A percentile compares a stretch with the other conserved stretches of the same genome.
phyloP scores from a whole-genome alignment of 305 asterid genomes.

The Petunia hybrid region DNA sequence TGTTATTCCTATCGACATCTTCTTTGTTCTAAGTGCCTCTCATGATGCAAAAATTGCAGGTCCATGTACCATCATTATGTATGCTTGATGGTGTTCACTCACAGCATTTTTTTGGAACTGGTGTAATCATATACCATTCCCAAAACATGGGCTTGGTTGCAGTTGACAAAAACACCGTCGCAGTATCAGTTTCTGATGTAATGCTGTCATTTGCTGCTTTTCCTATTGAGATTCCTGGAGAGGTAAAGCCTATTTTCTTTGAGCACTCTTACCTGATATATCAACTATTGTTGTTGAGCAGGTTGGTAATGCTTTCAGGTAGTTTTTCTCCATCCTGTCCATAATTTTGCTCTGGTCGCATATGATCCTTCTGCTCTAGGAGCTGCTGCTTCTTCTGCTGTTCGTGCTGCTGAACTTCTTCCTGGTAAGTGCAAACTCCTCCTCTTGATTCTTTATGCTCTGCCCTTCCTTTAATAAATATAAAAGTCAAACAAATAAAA shows the following conservation, averaged over 20 bases:
- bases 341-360: slow-evolving; percentile 95
- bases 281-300: slow-evolving; percentile 37
- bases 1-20: slow-evolving; percentile 1
- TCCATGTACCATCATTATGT: slow-evolving; percentile 97
- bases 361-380: slow-evolving; percentile 94
- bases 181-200: slow-evolving; percentile 93
- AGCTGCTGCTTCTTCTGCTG: slow-evolving; percentile 74
- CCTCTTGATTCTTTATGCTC: slow-evolving; percentile 24
- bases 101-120: slow-evolving; percentile 97
- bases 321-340: slow-evolving; percentile 98
- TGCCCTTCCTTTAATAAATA: not conserved
- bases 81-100: slow-evolving; percentile 99
- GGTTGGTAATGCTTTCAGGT: slow-evolving; percentile 59
- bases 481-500: not conserved
- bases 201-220: slow-evolving; percentile 99
- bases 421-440: slow-evolving; percentile 67
- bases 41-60: slow-evolving; percentile 57
- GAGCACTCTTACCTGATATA: slow-evolving; percentile 29
- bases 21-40: not conserved
- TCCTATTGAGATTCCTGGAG: slow-evolving; percentile 99
- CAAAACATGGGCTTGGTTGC: slow-evolving; percentile 91
- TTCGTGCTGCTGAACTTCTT: slow-evolving; percentile 97
- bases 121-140: slow-evolving; percentile 90
- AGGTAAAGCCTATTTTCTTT: slow-evolving; percentile 57
- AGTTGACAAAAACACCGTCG: slow-evolving; percentile 98